These are phyloP conservation scores for Triticum urartu DNA, from an alignment of 176 grass and related monocot genomes.

Conservation along the genomic window DNA sequence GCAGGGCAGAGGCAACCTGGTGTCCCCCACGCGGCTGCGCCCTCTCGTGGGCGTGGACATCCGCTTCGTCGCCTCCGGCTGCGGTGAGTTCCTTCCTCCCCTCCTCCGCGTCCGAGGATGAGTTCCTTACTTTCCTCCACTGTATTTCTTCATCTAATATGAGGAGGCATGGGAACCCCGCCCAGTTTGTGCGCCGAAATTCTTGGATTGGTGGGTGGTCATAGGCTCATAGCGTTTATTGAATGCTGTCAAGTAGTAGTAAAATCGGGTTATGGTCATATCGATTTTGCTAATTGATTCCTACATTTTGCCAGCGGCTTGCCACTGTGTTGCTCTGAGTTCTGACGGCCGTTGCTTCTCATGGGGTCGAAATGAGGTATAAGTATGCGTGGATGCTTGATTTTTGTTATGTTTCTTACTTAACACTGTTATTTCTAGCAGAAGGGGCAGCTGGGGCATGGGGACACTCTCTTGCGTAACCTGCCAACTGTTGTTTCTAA, in stretches of 20 bases:
- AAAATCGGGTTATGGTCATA: background rate
- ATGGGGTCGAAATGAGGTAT: conserved; percentile 87
- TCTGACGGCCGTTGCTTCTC: conserved; percentile 79
- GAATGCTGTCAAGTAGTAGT: background rate
- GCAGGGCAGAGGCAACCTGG: conserved; percentile 48
- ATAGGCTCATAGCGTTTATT: background rate
- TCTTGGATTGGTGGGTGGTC: background rate
- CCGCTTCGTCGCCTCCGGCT: conserved; percentile 84
- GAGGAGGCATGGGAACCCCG: too few species aligned
- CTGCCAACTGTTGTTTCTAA: conserved; percentile 72
- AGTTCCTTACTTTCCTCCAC: background rate
- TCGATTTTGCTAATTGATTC: background rate
- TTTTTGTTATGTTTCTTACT: conserved; percentile 17
- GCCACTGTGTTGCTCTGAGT: conserved; percentile 89
- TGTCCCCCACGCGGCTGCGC: conserved; percentile 66
- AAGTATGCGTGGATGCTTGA: background rate
- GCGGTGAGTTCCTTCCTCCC: conserved; percentile 32
- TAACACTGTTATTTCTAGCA: conserved; percentile 43
- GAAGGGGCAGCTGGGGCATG: conserved; percentile 95
- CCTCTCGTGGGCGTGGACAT: conserved; percentile 80
- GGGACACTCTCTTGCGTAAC: conserved; percentile 68
- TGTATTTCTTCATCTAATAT: background rate
- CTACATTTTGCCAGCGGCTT: conserved; percentile 57
- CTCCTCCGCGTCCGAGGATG: background rate
- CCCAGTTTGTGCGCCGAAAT: background rate